Evolutionary conservation across 2,329 filamentous ascomycete genomes (phyloP), one percentile per base, ranked within the genome.

Genomic region (Bipolaris bicolor): DNA sequence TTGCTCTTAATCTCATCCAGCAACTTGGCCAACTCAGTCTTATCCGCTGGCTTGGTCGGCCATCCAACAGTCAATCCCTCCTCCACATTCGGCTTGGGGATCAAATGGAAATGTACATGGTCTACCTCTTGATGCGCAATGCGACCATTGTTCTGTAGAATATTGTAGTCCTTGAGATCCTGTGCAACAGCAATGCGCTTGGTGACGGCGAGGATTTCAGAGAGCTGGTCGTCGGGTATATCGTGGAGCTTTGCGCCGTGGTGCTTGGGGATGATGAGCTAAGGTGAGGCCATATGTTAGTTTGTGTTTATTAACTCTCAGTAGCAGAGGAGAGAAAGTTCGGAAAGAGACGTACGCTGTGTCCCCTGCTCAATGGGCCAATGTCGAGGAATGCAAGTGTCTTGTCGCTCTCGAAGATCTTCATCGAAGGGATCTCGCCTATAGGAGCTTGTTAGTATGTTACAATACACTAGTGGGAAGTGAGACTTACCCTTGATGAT

Each of bases 51-150:
- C 78, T 91, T 84, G 62, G 88, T 81, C 18, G 93, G 92, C 95
- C 95, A 99, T 33, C 79, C 76, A 66, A 98, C 83, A 4, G 84
- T 87, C 49, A 99, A 81, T 6, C 95, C 95, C 76, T 98, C 90
- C 34, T 82, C 72, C 69, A 88, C 81, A 71, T 91, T 96, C 49
- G 95, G 94, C 83, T 99, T 99, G 34, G 95, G 95, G 62, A 99
- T 99, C 87, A 98, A 89, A 74, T 99, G 95, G 78, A 99, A 94
- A 76, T 97, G 93, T 66, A 96, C 94, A 80, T 99, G 95, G 66
- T 92, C 90, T 61, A 99, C 94, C 63, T 90, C 83, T 80, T 98
- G 95, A 78, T 99, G 95, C 16, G 95, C 95, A 70, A 94, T 86
- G 20, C 86, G 83, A 50, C 95, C 95, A 73, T 99, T 99, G 81